A percentile compares a stretch with the other conserved stretches of the same genome.
Evolutionary conservation across 2,329 filamentous ascomycete genomes (phyloP).

Genomic region (Arthrinium phaeospermum): DNA sequence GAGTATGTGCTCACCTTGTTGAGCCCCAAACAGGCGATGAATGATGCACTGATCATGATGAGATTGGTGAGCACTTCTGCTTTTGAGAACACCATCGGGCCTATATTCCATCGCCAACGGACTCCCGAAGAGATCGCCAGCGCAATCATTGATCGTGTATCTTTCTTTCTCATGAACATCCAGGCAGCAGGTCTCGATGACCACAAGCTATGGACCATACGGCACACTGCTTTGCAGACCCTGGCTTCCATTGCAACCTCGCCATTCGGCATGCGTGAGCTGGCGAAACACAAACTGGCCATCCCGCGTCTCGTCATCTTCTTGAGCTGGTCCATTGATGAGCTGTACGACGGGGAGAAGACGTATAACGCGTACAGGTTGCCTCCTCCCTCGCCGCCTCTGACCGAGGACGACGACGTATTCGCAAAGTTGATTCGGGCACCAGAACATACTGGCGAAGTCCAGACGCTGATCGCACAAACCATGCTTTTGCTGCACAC

Average conservation of each 20-base stretch:
- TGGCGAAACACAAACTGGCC: conserved; percentile 71
- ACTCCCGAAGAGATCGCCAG: conserved; percentile 50
- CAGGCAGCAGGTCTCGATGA: conserved; percentile 49
- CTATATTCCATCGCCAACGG: conserved; percentile 55
- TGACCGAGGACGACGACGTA: conserved; percentile 26
- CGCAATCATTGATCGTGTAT: conserved; percentile 66
- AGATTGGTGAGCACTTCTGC: conserved; percentile 71
- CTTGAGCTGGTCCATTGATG: conserved; percentile 68
- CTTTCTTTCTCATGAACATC: conserved; percentile 64
- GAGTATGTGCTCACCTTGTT: conserved; percentile 72
- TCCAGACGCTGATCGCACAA: conserved; percentile 55
- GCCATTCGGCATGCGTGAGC: conserved; percentile 66
- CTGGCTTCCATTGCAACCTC: conserved; percentile 66
- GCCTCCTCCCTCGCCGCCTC: conserved; percentile 3
- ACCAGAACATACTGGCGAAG: conserved; percentile 25
- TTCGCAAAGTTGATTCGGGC: background rate
- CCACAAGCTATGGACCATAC: conserved; percentile 48
- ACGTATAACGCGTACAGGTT: conserved; percentile 27
- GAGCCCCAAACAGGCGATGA: conserved; percentile 67
- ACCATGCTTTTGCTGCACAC: conserved; percentile 57
- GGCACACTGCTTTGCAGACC: conserved; percentile 56
- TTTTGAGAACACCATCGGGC: conserved; percentile 68
- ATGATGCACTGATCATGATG: conserved; percentile 69
- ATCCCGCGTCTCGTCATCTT: conserved; percentile 78
- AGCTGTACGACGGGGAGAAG: conserved; percentile 69